Percentiles rank a stretch among this genome's conserved stretches.
Conservation (phyloP, 495 filamentous ascomycete species). For the Penicillium samsonianum region DNA sequence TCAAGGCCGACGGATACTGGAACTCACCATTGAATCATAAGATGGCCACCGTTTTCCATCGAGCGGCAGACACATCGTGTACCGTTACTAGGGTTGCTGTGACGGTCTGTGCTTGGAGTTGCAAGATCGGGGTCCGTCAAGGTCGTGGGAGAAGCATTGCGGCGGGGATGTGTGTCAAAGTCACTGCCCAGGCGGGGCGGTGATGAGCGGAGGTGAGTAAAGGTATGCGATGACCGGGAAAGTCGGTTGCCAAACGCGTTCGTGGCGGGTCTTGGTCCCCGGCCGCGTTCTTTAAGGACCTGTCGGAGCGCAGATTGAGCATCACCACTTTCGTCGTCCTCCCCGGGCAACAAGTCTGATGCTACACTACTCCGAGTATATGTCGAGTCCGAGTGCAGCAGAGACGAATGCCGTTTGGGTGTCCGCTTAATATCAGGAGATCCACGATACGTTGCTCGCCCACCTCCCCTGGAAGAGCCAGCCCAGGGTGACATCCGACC, state of each 20-base stretch:
- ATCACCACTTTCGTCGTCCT: slow-evolving; percentile 54
- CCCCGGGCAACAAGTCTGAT: slow-evolving; percentile 56
- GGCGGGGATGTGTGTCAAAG: slow-evolving; percentile 39
- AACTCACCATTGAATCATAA: slow-evolving; percentile 83
- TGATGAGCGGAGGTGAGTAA: slow-evolving; percentile 46
- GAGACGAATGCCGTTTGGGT: slow-evolving; percentile 39
- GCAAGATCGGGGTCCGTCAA: slow-evolving; percentile 65
- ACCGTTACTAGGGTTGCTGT: slow-evolving; percentile 54
- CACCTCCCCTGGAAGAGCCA: slow-evolving; percentile 33
- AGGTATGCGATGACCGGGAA: slow-evolving; percentile 35
- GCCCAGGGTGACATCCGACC: slow-evolving; percentile 48
- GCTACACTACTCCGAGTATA: slow-evolving; percentile 45
- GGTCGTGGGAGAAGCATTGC: slow-evolving; percentile 64
- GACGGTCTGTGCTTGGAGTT: slow-evolving; percentile 64
- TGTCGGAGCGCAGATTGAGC: slow-evolving; percentile 68
- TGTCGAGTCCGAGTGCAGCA: slow-evolving; percentile 38
- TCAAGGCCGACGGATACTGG: background rate
- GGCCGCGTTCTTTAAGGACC: slow-evolving; percentile 63
- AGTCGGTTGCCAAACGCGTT: slow-evolving; percentile 34
- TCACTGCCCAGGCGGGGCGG: slow-evolving; percentile 46
- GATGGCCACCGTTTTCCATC: slow-evolving; percentile 61
- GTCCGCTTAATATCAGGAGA: slow-evolving; percentile 41
- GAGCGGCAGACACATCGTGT: slow-evolving; percentile 76
- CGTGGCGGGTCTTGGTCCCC: slow-evolving; percentile 47
- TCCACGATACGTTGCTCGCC: slow-evolving; percentile 34